These are phyloP conservation scores for Dysphania ambrosioides DNA, from an alignment of 148 eudicot genomes.

Conservation along the genomic window DNA sequence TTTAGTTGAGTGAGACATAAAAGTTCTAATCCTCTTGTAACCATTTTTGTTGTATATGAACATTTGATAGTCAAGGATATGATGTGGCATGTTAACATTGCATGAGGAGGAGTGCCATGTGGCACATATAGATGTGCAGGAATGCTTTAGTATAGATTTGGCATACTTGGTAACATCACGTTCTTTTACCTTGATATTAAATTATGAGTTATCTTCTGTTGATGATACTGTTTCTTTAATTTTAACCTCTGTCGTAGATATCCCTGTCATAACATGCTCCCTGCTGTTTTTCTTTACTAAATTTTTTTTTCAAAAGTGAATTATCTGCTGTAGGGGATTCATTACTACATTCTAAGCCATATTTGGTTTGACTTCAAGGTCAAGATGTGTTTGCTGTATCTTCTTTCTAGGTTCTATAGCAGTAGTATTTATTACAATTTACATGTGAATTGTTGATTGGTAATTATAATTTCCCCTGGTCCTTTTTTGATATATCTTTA, in stretches of 20 bases:
- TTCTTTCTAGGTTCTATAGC: neutral
- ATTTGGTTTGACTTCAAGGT: no score
- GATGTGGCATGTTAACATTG: no score
- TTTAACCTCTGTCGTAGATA: neutral
- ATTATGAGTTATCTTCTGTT: neutral
- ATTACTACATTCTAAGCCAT: neutral
- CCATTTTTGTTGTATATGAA: no score
- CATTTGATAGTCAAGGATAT: no score
- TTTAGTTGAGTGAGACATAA: no score
- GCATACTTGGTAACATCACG: neutral
- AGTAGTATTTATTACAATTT: neutral
- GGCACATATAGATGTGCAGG: no score
- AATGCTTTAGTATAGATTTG: no score
- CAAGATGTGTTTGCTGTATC: no score
- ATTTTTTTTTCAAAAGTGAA: neutral
- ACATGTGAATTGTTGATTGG: neutral
- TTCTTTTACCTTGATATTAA: neutral
- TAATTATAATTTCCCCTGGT: neutral
- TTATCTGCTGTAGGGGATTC: neutral
- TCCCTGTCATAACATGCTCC: neutral
- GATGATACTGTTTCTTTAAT: neutral
- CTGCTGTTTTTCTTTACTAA: neutral
- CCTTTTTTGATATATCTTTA: neutral
- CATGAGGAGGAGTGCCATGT: no score
- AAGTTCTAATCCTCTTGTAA: no score